Conservation (phyloP, 1,284 basidiomycete species). For the Ganoderma sp. region DNA sequence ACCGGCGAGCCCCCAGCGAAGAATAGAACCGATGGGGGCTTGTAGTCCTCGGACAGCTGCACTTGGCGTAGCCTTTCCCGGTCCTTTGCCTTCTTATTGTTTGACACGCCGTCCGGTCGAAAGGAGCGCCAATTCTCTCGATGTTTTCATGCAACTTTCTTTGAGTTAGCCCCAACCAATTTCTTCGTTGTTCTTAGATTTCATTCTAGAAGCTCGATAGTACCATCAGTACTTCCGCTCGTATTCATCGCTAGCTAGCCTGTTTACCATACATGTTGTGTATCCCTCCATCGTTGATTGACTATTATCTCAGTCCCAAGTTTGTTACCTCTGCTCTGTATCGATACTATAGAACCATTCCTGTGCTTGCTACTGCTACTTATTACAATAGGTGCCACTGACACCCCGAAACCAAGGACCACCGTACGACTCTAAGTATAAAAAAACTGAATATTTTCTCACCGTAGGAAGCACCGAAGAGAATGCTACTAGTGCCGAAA, state of each 20-base stretch:
- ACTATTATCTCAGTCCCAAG: not conserved
- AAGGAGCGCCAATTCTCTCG: too few species aligned
- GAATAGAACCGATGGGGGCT: not conserved
- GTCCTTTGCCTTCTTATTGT: not conserved
- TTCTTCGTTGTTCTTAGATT: not conserved
- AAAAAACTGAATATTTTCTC: too few species aligned
- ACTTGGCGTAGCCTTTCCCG: not conserved
- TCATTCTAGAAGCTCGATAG: not conserved
- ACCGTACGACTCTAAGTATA: too few species aligned
- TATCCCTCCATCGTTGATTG: not conserved
- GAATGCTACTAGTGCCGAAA: too few species aligned
- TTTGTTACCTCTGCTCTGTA: not conserved
- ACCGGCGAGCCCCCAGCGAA: conserved; percentile 37
- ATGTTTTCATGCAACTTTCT: not conserved
- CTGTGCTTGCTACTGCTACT: not conserved
- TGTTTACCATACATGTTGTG: not conserved
- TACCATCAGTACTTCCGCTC: too few species aligned
- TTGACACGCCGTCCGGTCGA: too few species aligned
- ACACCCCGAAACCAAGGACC: not conserved
- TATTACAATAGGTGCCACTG: not conserved
- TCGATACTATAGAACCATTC: conserved; percentile 1
- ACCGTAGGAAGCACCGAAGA: too few species aligned
- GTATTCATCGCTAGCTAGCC: not conserved
- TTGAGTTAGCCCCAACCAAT: not conserved
- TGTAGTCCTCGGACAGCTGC: not conserved